Evolutionary conservation across 208 protist species (phyloP).

Genomic region (Trypanosoma boissoni): DNA sequence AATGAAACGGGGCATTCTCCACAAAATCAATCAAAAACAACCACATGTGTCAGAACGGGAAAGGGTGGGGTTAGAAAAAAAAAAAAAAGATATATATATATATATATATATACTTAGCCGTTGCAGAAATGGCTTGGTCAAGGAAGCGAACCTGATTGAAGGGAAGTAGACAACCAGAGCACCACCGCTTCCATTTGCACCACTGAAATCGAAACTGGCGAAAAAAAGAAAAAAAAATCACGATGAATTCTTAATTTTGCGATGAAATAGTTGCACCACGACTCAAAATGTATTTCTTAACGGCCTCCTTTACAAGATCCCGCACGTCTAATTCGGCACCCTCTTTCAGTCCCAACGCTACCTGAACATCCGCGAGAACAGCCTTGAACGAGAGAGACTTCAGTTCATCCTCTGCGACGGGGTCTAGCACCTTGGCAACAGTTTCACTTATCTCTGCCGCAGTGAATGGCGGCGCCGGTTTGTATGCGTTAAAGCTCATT

Average conservation of each 20-base stretch:
- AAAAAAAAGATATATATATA: background rate
- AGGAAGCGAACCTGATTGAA: background rate
- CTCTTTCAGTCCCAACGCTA: conserved; percentile 29
- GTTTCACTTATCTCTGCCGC: conserved; percentile 28
- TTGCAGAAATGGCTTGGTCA: too few species aligned
- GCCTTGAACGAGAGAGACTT: conserved; percentile 44
- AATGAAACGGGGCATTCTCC: too few species aligned
- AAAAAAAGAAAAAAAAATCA: background rate
- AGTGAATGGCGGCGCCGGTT: conserved; percentile 27
- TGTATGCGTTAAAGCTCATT: conserved; percentile 56
- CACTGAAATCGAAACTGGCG: background rate
- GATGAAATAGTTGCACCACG: background rate
- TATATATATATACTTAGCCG: background rate
- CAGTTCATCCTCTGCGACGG: conserved; percentile 12
- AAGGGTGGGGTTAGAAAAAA: too few species aligned
- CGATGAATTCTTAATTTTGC: background rate
- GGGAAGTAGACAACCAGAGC: background rate
- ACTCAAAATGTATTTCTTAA: conserved; percentile 21
- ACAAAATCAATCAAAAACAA: background rate
- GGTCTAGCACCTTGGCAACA: conserved; percentile 35
- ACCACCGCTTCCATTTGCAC: background rate
- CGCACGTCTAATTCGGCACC: conserved; percentile 27
- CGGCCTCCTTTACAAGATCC: conserved; percentile 32
- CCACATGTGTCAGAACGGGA: background rate
- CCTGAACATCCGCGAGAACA: conserved; percentile 36